A percentile compares a stretch with the other conserved stretches of the same genome.
phyloP scores from a whole-genome alignment of 257 asterid species.

The Ocimum tenuiflorum region DNA sequence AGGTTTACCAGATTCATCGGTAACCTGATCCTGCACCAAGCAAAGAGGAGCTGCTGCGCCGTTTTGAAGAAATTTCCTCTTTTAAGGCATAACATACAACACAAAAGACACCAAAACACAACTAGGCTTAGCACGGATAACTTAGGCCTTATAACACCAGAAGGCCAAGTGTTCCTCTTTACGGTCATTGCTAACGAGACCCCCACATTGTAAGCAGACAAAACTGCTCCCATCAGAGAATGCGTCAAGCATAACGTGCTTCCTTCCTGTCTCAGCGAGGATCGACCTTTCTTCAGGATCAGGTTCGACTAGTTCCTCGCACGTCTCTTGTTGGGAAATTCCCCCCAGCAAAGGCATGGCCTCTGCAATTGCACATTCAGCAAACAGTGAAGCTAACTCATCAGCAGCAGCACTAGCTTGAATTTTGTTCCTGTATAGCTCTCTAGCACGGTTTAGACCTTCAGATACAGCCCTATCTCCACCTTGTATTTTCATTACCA shows the following conservation, averaged over 20 bases:
- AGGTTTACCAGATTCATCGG: neutral
- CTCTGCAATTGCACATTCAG: slow-evolving; percentile 91
- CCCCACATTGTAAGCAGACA: slow-evolving; percentile 82
- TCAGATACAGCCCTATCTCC: slow-evolving; percentile 70
- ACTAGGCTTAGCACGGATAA: neutral
- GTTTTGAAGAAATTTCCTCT: neutral
- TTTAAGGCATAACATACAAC: slow-evolving; percentile 1
- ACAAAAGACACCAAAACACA: neutral
- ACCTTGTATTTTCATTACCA: slow-evolving; percentile 69
- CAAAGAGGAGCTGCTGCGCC: neutral
- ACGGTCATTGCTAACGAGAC: slow-evolving; percentile 73
- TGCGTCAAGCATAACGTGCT: slow-evolving; percentile 71
- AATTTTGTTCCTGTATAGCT: slow-evolving; percentile 52
- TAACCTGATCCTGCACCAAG: neutral
- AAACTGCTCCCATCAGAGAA: slow-evolving; percentile 94
- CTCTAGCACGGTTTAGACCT: slow-evolving; percentile 66
- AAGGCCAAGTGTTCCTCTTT: slow-evolving; percentile 73
- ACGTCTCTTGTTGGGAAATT: slow-evolving; percentile 23
- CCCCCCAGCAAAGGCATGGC: slow-evolving; percentile 48
- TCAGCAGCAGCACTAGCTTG: slow-evolving; percentile 72
- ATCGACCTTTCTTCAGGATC: slow-evolving; percentile 58
- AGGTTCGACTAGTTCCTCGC: slow-evolving; percentile 27
- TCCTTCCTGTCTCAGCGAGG: slow-evolving; percentile 74
- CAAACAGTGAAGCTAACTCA: slow-evolving; percentile 76
- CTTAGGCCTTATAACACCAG: slow-evolving; percentile 79